These are phyloP conservation scores for Xylaria castorea DNA, from an alignment of 495 filamentous ascomycete genomes.

Conservation along the genomic window DNA sequence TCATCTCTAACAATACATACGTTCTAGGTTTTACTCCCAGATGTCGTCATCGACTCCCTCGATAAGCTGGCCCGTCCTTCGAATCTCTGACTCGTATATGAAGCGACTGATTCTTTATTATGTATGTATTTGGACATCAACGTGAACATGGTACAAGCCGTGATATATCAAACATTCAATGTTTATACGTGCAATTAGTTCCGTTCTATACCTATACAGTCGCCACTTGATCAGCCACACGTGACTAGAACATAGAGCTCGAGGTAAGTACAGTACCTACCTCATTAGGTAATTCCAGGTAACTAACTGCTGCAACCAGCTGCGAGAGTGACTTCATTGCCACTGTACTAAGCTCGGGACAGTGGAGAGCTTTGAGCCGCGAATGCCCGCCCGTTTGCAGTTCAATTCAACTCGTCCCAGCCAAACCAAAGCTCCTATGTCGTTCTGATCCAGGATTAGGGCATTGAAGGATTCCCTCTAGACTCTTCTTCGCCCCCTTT, in stretches of 20 bases:
- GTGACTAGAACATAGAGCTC: background rate
- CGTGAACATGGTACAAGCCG: no score
- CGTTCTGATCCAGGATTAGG: background rate
- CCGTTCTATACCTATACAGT: no score
- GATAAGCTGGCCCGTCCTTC: background rate
- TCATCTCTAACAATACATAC: background rate
- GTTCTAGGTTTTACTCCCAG: background rate
- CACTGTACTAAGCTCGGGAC: background rate
- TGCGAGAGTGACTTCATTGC: conserved; percentile 25
- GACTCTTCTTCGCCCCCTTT: background rate
- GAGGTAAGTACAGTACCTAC: background rate
- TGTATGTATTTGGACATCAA: background rate
- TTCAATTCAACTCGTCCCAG: background rate
- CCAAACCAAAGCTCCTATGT: background rate
- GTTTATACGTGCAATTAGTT: background rate
- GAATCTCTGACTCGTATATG: background rate
- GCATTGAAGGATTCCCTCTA: background rate
- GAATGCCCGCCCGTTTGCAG: conserved; percentile 19
- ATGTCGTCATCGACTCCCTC: background rate
- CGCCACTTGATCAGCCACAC: background rate
- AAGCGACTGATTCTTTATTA: background rate
- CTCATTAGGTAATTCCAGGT: background rate
- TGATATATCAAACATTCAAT: no score
- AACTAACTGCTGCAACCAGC: no score
- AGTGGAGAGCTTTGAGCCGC: conserved; percentile 23